A percentile compares a stretch with the other conserved stretches of the same genome.
These are phyloP conservation scores for Leccinum pachyderme DNA, from an alignment of 1,284 basidiomycete genomes.

Conservation along the genomic window DNA sequence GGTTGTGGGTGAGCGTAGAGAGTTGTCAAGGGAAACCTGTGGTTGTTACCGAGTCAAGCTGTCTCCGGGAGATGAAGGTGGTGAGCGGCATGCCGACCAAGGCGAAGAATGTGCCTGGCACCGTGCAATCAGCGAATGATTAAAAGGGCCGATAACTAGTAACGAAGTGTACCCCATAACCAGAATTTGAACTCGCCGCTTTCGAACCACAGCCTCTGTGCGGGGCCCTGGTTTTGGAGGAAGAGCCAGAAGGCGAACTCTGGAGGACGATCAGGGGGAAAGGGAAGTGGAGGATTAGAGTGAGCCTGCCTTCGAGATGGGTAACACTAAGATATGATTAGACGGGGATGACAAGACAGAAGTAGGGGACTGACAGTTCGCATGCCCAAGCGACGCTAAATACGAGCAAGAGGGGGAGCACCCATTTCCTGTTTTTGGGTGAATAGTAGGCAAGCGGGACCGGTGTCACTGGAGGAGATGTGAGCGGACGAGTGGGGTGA, in stretches of 20 bases:
- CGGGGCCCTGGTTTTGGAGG: constrained; percentile 66
- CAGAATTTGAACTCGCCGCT: constrained; percentile 63
- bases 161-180: constrained; percentile 47
- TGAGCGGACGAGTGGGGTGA: constrained; percentile 8
- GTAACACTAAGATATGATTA: constrained; percentile 52
- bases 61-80: constrained; percentile 51
- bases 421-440: constrained; percentile 44
- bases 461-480: constrained; percentile 46
- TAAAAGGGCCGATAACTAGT: neutral
- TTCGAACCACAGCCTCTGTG: constrained; percentile 68
- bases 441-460: constrained; percentile 52
- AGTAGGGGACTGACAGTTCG: constrained; percentile 54
- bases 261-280: constrained; percentile 25
- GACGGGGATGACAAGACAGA: constrained; percentile 1
- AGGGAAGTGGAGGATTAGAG: neutral
- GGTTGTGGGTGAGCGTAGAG: constrained; percentile 9
- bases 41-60: constrained; percentile 53
- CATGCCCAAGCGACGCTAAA: constrained; percentile 69
- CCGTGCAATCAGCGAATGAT: constrained; percentile 18
- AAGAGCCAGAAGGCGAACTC: constrained; percentile 79
- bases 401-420: constrained; percentile 65
- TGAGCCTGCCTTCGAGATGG: constrained; percentile 65
- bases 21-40: constrained; percentile 1
- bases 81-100: constrained; percentile 68
- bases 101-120: constrained; percentile 56